phyloP scores from a whole-genome alignment of 768 basidiomycete genomes.

The Collybia sordida region DNA sequence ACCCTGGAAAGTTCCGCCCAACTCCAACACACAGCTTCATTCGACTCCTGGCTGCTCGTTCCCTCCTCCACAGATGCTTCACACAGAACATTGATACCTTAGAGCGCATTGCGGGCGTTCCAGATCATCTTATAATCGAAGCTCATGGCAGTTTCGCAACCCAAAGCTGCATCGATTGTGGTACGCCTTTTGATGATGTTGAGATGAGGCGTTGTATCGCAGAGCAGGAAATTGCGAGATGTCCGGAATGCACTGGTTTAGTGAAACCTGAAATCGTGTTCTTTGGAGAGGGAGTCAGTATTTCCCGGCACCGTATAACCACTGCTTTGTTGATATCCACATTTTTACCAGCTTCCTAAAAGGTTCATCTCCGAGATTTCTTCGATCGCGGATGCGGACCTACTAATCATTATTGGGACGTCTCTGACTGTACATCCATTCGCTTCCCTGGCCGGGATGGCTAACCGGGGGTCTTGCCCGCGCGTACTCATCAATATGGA shows the following conservation, averaged over 20 bases:
- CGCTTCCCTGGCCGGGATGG: conserved; percentile 67
- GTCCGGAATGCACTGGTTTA: conserved; percentile 63
- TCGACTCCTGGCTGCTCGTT: conserved; percentile 69
- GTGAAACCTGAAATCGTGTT: conserved; percentile 96
- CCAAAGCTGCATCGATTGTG: conserved; percentile 82
- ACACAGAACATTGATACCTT: conserved; percentile 95
- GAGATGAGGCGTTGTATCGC: conserved; percentile 67
- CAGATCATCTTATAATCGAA: conserved; percentile 76
- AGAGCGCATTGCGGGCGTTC: conserved; percentile 81
- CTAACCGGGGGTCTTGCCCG: conserved; percentile 52
- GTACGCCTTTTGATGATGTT: conserved; percentile 52
- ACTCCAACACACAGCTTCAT: conserved; percentile 91
- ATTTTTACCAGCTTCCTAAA: conserved; percentile 59
- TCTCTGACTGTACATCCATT: conserved; percentile 88
- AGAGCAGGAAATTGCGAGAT: conserved; percentile 66
- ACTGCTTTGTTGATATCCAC: neutral
- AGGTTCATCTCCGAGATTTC: conserved; percentile 60
- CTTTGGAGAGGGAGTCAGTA: conserved; percentile 68
- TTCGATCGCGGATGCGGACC: conserved; percentile 65
- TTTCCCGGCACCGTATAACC: neutral
- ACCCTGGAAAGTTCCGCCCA: conserved; percentile 87
- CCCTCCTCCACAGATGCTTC: conserved; percentile 73
- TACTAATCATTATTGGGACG: conserved; percentile 90
- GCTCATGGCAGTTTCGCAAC: conserved; percentile 95
- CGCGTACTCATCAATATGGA: conserved; percentile 92